phyloP scores from a whole-genome alignment of 1,284 basidiomycete species.

The Ustilago nuda region DNA sequence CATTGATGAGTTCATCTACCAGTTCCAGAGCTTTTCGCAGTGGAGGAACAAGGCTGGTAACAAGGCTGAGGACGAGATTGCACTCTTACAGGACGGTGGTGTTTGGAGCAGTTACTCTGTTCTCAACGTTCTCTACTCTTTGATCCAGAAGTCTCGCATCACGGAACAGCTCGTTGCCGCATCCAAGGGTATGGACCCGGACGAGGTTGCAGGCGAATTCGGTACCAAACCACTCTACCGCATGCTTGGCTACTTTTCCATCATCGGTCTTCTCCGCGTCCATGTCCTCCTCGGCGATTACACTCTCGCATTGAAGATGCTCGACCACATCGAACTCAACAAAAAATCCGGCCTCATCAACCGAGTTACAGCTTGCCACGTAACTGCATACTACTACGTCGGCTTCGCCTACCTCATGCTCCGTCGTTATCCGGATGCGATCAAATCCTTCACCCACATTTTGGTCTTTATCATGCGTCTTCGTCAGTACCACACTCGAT shows the following conservation, averaged over 20 bases:
- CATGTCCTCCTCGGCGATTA: conserved; percentile 96
- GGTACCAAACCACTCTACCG: conserved; percentile 89
- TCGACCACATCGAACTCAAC: conserved; percentile 84
- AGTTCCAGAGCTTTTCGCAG: conserved; percentile 92
- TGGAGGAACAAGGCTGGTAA: conserved; percentile 82
- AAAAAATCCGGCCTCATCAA: conserved; percentile 64
- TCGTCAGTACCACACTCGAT: conserved; percentile 88
- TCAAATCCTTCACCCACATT: conserved; percentile 89
- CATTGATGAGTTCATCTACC: conserved; percentile 99
- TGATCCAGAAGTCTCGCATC: conserved; percentile 95
- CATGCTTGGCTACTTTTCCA: conserved; percentile 93
- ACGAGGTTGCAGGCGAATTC: conserved; percentile 88
- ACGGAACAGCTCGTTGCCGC: conserved; percentile 90
- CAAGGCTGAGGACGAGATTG: conserved; percentile 86
- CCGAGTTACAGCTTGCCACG: conserved; percentile 73
- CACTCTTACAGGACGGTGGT: conserved; percentile 64
- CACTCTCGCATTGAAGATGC: conserved; percentile 90
- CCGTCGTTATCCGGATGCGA: conserved; percentile 92
- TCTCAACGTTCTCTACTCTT: conserved; percentile 94
- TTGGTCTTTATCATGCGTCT: conserved; percentile 75
- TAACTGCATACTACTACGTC: conserved; percentile 93
- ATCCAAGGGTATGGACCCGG: conserved; percentile 80
- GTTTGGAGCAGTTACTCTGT: conserved; percentile 98
- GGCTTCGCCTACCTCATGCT: conserved; percentile 97
- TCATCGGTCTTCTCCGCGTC: conserved; percentile 93